phyloP scores from a whole-genome alignment of 2,329 filamentous ascomycete genomes.

The Hymenoscyphus scutula region DNA sequence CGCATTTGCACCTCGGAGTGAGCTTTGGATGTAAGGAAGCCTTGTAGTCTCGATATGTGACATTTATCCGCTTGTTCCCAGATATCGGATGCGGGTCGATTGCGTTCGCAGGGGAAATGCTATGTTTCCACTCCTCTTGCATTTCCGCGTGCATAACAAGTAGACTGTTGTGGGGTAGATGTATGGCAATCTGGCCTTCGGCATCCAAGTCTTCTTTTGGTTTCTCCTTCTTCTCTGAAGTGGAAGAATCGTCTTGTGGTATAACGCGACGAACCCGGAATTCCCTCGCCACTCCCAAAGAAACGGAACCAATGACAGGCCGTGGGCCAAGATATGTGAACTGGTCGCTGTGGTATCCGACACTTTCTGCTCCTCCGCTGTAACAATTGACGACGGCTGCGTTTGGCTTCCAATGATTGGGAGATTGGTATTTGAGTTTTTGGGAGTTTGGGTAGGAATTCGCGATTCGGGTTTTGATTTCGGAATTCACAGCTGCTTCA shows the following conservation, averaged over 20 bases:
- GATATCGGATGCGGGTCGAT: constrained; percentile 84
- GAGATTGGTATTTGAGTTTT: constrained; percentile 76
- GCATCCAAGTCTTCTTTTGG: constrained; percentile 53
- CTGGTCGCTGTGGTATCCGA: constrained; percentile 92
- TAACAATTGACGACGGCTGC: constrained; percentile 96
- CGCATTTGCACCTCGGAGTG: constrained; percentile 77
- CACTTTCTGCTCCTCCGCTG: constrained; percentile 72
- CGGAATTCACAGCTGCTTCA: constrained; percentile 70
- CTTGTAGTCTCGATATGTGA: constrained; percentile 90
- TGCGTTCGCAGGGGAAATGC: constrained; percentile 68
- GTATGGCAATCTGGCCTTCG: constrained; percentile 85
- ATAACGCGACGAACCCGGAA: constrained; percentile 82
- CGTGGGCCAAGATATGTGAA: constrained; percentile 89
- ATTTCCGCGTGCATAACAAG: constrained; percentile 97
- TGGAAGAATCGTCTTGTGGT: constrained; percentile 48
- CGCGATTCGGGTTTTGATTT: constrained; percentile 70
- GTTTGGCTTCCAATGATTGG: constrained; percentile 75
- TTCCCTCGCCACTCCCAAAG: constrained; percentile 86
- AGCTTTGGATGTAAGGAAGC: constrained; percentile 70
- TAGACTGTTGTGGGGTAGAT: constrained; percentile 90
- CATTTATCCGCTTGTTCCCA: constrained; percentile 79
- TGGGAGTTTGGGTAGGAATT: constrained; percentile 64
- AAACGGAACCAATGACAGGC: constrained; percentile 84
- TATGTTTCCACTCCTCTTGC: constrained; percentile 97
- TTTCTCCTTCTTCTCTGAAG: constrained; percentile 22